These are phyloP conservation scores for Chlorella sorokiniana DNA, from an alignment of 139 green algal species.

Conservation along the genomic window DNA sequence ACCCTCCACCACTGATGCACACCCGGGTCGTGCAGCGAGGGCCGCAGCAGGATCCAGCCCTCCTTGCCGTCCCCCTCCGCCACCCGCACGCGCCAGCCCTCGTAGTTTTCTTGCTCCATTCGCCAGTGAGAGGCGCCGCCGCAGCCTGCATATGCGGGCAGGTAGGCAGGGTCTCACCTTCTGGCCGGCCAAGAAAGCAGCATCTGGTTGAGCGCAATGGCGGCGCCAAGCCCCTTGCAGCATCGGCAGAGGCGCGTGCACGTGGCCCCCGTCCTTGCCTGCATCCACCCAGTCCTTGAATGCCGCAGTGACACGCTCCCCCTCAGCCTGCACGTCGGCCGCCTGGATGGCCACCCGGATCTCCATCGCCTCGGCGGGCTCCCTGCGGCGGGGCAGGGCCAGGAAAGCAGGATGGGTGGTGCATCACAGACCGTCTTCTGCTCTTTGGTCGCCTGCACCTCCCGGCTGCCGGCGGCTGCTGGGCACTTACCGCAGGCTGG, in stretches of 20 bases:
- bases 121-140: slow-evolving; percentile 56
- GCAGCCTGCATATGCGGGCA: background rate
- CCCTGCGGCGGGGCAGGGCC: background rate
- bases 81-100: slow-evolving; percentile 80
- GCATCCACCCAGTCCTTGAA: slow-evolving; percentile 63
- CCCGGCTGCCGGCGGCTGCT: background rate
- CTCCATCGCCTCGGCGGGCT: slow-evolving; percentile 70
- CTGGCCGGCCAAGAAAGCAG: no score
- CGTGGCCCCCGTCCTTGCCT: background rate
- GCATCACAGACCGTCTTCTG: no score
- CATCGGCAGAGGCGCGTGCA: background rate
- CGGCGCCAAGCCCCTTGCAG: background rate
- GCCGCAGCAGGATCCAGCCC: slow-evolving; percentile 91
- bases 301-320: slow-evolving; percentile 54
- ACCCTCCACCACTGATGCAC: background rate
- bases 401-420: background rate
- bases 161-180: background rate
- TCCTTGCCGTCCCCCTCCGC: slow-evolving; percentile 71
- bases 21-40: slow-evolving; percentile 86
- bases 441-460: background rate
- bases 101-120: slow-evolving; percentile 83
- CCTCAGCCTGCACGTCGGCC: slow-evolving; percentile 65
- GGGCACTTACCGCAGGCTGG: slow-evolving; percentile 52
- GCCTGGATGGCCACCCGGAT: slow-evolving; percentile 57
- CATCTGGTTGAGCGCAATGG: background rate